Evolutionary conservation across 352 stramenopile species (phyloP).

Genomic region (Peronospora farinosa): DNA sequence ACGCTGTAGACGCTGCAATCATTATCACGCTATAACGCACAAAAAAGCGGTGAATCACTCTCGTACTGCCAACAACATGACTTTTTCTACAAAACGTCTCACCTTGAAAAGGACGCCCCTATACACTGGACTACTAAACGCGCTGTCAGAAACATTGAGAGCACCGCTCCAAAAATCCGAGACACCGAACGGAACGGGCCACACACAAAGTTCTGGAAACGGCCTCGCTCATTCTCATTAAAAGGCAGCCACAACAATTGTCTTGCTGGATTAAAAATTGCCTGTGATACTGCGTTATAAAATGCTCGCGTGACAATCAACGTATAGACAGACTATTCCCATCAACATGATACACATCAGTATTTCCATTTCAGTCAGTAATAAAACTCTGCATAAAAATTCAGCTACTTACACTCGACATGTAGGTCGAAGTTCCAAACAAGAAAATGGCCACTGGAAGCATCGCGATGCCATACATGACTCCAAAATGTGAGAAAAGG

Average conservation of each 20-base stretch:
- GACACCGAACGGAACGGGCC: conserved; percentile 78
- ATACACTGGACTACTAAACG: conserved; percentile 38
- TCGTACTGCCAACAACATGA: not conserved
- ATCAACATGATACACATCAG: conserved; percentile 1
- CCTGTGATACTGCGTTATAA: conserved; percentile 75
- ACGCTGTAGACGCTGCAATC: conserved; percentile 49
- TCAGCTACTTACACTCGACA: conserved; percentile 36
- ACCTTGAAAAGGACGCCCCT: conserved; percentile 57
- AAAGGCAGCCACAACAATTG: conserved; percentile 84
- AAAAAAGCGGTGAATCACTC: conserved; percentile 1
- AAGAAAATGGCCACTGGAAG: conserved; percentile 65
- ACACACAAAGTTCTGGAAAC: conserved; percentile 76
- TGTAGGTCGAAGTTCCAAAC: conserved; percentile 58
- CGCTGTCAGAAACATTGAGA: conserved; percentile 66
- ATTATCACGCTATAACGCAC: conserved; percentile 46
- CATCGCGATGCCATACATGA: conserved; percentile 79
- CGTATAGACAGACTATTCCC: conserved; percentile 38
- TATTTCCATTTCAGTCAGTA: not conserved
- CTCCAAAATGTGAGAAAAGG: conserved; percentile 80
- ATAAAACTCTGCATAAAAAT: not conserved
- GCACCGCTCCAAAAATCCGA: conserved; percentile 60
- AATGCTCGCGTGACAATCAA: conserved; percentile 63
- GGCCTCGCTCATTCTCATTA: conserved; percentile 54
- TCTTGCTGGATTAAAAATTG: conserved; percentile 80
- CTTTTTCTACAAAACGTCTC: not conserved